Conservation (phyloP, 2,329 filamentous ascomycete species). For the Sordariomycetes sp. region DNA sequence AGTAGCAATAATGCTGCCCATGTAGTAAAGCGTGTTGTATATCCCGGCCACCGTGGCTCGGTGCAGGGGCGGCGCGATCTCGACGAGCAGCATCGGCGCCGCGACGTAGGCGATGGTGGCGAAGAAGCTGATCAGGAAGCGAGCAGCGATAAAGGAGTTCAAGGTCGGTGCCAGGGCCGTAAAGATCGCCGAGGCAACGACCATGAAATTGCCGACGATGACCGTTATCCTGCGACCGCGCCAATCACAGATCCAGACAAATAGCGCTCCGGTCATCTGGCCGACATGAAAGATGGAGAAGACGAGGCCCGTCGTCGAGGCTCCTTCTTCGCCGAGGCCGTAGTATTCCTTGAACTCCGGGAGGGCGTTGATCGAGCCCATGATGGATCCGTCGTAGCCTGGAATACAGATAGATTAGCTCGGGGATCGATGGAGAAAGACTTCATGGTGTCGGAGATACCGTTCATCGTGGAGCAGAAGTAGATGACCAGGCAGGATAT, state of each 20-base stretch:
- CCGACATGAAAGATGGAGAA: conserved; percentile 54
- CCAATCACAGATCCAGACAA: conserved; percentile 12
- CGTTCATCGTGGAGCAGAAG: neutral
- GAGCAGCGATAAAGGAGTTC: conserved; percentile 38
- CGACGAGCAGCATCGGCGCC: conserved; percentile 36
- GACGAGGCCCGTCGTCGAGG: conserved; percentile 15
- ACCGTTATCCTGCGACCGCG: conserved; percentile 21
- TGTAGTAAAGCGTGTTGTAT: conserved; percentile 40
- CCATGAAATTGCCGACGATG: conserved; percentile 38
- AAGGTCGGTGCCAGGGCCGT: conserved; percentile 36
- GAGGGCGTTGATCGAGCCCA: neutral
- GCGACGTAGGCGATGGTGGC: conserved; percentile 38
- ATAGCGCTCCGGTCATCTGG: conserved; percentile 44
- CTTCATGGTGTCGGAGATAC: neutral
- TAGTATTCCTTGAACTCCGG: neutral
- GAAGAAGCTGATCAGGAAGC: conserved; percentile 40
- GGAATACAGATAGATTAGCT: neutral
- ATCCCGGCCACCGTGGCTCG: conserved; percentile 38
- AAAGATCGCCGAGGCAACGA: conserved; percentile 42
- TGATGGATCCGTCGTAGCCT: neutral
- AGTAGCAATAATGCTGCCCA: conserved; percentile 42
- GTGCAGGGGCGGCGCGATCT: conserved; percentile 42
- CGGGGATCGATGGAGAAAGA: neutral
- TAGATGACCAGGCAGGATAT: neutral
- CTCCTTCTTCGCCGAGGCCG: neutral